phyloP scores from a whole-genome alignment of 192 early-diverging fungal genomes.

The Coemansia sp. region DNA sequence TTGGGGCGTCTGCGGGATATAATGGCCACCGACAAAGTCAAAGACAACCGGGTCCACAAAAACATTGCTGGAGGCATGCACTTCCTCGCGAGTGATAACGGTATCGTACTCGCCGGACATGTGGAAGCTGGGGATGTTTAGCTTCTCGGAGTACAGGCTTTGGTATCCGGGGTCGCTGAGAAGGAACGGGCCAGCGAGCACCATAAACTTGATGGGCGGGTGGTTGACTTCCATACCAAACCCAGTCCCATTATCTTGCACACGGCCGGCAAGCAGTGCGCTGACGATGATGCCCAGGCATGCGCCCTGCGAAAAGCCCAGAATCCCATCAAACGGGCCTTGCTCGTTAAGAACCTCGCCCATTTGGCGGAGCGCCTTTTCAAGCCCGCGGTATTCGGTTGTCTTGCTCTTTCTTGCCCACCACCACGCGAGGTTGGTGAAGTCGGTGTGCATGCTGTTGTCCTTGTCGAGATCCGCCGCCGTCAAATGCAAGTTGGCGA shows the following conservation, averaged over 20 bases:
- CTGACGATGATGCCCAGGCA: constrained; percentile 26
- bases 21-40: constrained; percentile 54
- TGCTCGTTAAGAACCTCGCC: constrained; percentile 38
- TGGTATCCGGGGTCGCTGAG: constrained; percentile 30
- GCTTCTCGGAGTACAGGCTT: constrained; percentile 14
- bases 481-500: constrained; percentile 38
- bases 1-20: constrained; percentile 43
- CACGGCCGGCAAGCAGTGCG: constrained; percentile 23
- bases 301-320: constrained; percentile 55
- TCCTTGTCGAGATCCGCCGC: constrained; percentile 16
- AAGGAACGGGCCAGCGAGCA: constrained; percentile 39
- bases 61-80: constrained; percentile 10
- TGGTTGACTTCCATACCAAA: constrained; percentile 33
- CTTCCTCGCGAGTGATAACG: constrained; percentile 28
- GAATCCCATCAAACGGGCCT: constrained; percentile 51
- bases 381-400: constrained; percentile 38
- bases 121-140: constrained; percentile 35
- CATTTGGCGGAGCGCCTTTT: constrained; percentile 20
- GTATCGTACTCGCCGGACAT: constrained; percentile 46
- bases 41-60: constrained; percentile 36
- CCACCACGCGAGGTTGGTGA: constrained; percentile 52
- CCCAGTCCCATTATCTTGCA: constrained; percentile 6
- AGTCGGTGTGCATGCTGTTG: constrained; percentile 14
- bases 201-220: constrained; percentile 41
- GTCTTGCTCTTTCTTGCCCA: constrained; percentile 39